Evolutionary conservation across 179 eudicot genomes (phyloP), one percentile per base, ranked within the genome.

Genomic region (Sideroxylon spinosum): DNA sequence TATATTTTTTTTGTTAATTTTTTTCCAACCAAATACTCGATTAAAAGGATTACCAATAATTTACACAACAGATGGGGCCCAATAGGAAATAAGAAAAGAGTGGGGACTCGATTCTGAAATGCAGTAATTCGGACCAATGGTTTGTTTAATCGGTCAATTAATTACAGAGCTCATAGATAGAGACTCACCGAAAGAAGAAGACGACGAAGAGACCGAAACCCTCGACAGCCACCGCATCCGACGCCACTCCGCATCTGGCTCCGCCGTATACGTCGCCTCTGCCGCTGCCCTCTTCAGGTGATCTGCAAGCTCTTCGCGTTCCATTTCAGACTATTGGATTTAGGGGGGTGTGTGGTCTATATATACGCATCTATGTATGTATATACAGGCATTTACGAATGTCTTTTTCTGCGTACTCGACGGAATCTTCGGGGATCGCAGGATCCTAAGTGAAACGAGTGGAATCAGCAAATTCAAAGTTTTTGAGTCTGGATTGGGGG

Each of bases 381-480:
- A 7, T 13, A 4, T 26, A 16, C 26, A 8, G 23, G 59, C 32
- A 4, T 23, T 29, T 63, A 63, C 14, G 68, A 0, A 9, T 25
- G n/a, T 13, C 29, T 10, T 10, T 7, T n/a, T 29, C 66, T 74
- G 17, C 48, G 12, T 9, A 53, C 0, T 11, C 7, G 16, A 16
- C 50, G 49, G 20, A 46, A 46, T 22, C 55, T 37, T 19, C 14
- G 6, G 22, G 29, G 79, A 19, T 65, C 50, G 63, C 52, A 67
- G 44, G 79, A 76, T 76, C 79, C 20, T 25, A 8, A 32, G 46
- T 25, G n/a, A 46, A 67, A 53, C 52, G 6, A 52, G 46, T 28
- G 71, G 67, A 64, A 76, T 76, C 8, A 53, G 49, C 7, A 2
- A 44, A 46, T 75, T 48, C 25, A 63, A 48, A 5, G 49, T 12